Conservation (phyloP, 139 green algal species). For the Chlamydomonas sp. region DNA sequence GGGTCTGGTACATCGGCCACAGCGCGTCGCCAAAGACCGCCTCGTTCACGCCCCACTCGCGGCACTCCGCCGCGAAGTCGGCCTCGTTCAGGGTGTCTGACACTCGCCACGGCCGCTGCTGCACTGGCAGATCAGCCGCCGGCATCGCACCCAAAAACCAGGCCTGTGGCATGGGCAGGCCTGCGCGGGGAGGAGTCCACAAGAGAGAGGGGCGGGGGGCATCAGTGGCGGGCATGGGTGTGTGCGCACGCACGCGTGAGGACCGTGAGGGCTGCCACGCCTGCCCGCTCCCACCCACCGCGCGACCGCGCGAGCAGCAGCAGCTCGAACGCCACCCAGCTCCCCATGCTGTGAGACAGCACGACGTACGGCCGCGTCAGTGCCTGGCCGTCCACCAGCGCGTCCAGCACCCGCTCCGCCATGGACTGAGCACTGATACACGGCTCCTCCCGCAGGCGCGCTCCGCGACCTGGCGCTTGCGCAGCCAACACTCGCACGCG, state of each 20-base stretch:
- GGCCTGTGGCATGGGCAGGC: conserved; percentile 48
- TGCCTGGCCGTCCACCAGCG: conserved; percentile 42
- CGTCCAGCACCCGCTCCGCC: conserved; percentile 41
- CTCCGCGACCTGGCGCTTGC: conserved; percentile 61
- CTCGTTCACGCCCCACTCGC: conserved; percentile 16
- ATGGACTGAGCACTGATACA: conserved; percentile 32
- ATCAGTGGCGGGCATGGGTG: no score
- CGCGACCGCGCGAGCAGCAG: conserved; percentile 26
- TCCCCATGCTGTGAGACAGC: conserved; percentile 62
- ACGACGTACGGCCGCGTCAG: conserved; percentile 25
- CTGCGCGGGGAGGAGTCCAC: no score
- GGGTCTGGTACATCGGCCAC: conserved; percentile 13
- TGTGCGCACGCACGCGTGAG: no score
- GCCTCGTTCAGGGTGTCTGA: background rate
- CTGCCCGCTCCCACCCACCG: conserved; percentile 16
- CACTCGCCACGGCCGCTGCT: conserved; percentile 35
- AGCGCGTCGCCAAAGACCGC: conserved; percentile 6
- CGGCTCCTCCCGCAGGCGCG: conserved; percentile 39
- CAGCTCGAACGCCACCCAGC: conserved; percentile 75
- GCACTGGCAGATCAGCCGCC: conserved; percentile 49
- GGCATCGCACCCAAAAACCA: conserved; percentile 79
- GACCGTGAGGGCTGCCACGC: no score
- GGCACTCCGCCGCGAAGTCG: conserved; percentile 6
- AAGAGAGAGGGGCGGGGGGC: background rate
- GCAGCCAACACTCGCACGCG: conserved; percentile 56